phyloP scores from a whole-genome alignment of 2,329 filamentous ascomycete species.

The Penicillium brasilianum region DNA sequence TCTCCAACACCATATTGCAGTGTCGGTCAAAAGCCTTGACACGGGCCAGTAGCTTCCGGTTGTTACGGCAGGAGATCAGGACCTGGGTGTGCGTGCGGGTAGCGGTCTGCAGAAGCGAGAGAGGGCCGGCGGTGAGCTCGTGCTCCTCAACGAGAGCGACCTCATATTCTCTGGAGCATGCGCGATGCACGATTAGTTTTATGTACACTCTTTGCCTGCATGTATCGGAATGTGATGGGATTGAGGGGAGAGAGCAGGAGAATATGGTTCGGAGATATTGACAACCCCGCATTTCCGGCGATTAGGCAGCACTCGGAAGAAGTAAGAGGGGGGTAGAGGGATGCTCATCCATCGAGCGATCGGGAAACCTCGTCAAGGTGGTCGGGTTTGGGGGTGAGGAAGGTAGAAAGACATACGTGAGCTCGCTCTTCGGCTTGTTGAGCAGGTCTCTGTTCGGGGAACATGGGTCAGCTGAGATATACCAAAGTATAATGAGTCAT shows the following conservation, averaged over 20 bases:
- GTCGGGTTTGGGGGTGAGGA: background rate
- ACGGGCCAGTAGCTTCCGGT: constrained; percentile 93
- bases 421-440: constrained; percentile 83
- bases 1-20: constrained; percentile 98
- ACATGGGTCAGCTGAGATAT: constrained; percentile 26
- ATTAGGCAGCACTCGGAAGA: constrained; percentile 16
- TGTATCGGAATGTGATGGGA: constrained; percentile 25
- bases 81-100: constrained; percentile 95
- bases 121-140: constrained; percentile 77
- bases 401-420: constrained; percentile 70
- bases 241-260: constrained; percentile 10
- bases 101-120: constrained; percentile 95
- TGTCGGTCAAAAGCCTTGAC: constrained; percentile 99
- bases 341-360: constrained; percentile 8
- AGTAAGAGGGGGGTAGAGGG: constrained; percentile 12
- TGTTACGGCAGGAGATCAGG: constrained; percentile 96
- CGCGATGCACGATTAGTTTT: constrained; percentile 30
- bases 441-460: constrained; percentile 73
- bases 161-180: constrained; percentile 76
- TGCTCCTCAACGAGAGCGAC: constrained; percentile 80
- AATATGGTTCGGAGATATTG: constrained; percentile 17
- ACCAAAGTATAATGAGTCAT: constrained; percentile 24
- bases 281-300: constrained; percentile 16
- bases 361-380: background rate
- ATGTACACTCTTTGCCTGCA: constrained; percentile 16